These are phyloP conservation scores for Zasmidium cellare DNA, from an alignment of 2,329 filamentous ascomycete genomes.

Conservation along the genomic window DNA sequence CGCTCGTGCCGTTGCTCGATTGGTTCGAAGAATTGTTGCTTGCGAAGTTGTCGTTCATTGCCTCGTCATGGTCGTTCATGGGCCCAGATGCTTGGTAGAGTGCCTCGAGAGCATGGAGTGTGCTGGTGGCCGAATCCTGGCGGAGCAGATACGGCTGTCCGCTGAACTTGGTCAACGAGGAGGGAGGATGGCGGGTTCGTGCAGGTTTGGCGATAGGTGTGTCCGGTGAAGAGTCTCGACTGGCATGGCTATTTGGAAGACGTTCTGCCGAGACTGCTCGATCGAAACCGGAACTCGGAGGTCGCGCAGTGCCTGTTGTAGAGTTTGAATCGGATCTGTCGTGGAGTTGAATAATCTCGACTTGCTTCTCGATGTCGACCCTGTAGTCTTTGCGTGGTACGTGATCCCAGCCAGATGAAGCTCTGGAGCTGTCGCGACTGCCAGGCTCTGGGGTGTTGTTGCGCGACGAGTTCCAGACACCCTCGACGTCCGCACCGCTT, in stretches of 20 bases:
- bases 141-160: conserved; percentile 34
- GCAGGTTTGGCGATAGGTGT: conserved; percentile 17
- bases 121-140: conserved; percentile 35
- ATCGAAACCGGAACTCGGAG: conserved; percentile 39
- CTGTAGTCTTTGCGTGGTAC: conserved; percentile 8
- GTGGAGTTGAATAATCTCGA: background rate
- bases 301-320: conserved; percentile 25
- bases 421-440: conserved; percentile 27
- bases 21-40: conserved; percentile 26
- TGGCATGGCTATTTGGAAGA: conserved; percentile 21
- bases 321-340: conserved; percentile 14
- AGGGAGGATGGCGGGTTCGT: conserved; percentile 34
- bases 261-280: conserved; percentile 40
- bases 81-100: conserved; percentile 28
- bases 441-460: conserved; percentile 40
- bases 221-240: conserved; percentile 20
- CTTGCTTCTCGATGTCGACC: conserved; percentile 24
- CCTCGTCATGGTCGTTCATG: conserved; percentile 3
- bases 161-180: conserved; percentile 39
- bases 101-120: conserved; percentile 32
- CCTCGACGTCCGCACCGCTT: conserved; percentile 78
- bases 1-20: conserved; percentile 22
- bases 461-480: conserved; percentile 62
- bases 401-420: conserved; percentile 21
- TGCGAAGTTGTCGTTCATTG: conserved; percentile 7